Conservation (phyloP, 331 rosid species). For the Dryas integrifolia region DNA sequence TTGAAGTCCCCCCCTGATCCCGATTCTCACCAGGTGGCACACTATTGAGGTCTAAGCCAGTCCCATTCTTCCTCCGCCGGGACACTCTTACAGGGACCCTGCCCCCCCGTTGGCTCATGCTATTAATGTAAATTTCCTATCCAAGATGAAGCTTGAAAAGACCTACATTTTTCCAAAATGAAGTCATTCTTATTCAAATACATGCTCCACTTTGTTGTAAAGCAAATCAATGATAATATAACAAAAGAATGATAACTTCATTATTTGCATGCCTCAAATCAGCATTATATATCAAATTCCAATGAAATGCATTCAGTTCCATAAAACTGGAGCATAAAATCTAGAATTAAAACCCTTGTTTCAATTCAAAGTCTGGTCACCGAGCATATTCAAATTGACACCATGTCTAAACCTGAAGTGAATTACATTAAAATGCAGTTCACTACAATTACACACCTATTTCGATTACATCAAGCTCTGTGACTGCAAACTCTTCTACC, state of each 20-base stretch:
- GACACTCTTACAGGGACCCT: constrained; percentile 42
- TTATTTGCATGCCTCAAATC: neutral
- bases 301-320: neutral
- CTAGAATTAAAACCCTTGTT: neutral
- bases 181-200: neutral
- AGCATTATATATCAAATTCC: neutral
- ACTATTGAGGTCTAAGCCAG: constrained; percentile 68
- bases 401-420: neutral
- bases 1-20: constrained; percentile 63
- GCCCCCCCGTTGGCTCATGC: constrained; percentile 51
- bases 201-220: neutral
- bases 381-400: neutral
- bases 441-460: neutral
- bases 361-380: neutral
- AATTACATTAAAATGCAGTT: neutral
- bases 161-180: neutral
- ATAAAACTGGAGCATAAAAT: neutral
- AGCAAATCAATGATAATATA: neutral
- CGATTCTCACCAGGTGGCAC: constrained; percentile 55
- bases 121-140: neutral
- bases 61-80: constrained; percentile 52
- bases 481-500: neutral
- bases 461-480: neutral
- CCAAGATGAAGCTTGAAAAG: constrained; percentile 9
- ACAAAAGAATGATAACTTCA: neutral